These are phyloP conservation scores for Termitomyces sp. DNA, from an alignment of 1,284 basidiomycete genomes.

Conservation along the genomic window DNA sequence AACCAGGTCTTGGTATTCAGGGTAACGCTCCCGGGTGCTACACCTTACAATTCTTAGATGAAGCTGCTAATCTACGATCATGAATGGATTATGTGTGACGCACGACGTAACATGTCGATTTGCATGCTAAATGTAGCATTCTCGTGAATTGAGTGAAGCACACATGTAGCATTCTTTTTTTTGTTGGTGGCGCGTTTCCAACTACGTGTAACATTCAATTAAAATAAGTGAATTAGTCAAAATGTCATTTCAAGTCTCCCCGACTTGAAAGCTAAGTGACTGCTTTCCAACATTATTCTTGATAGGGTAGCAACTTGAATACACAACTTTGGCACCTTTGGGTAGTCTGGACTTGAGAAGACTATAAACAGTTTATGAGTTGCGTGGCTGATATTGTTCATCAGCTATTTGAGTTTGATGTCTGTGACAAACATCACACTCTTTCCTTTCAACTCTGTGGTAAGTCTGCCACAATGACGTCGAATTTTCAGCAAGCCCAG, in stretches of 20 bases:
- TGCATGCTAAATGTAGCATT: neutral
- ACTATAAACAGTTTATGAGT: too few relatives aligned
- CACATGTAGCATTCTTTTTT: too few relatives aligned
- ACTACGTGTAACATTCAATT: too few relatives aligned
- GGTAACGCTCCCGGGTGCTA: slow-evolving; percentile 26
- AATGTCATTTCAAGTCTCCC: too few relatives aligned
- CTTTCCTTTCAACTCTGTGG: neutral
- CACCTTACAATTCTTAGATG: slow-evolving; percentile 1
- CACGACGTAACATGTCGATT: neutral
- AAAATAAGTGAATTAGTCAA: too few relatives aligned
- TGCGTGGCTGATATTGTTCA: too few relatives aligned
- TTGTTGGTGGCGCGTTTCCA: too few relatives aligned
- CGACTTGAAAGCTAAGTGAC: too few relatives aligned
- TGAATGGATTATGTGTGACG: neutral
- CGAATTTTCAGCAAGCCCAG: slow-evolving; percentile 35
- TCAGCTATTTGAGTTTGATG: slow-evolving; percentile 5
- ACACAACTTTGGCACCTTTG: too few relatives aligned
- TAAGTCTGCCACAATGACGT: slow-evolving; percentile 17
- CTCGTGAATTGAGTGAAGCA: neutral
- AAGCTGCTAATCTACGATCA: neutral
- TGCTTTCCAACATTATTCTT: too few relatives aligned
- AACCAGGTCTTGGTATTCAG: slow-evolving; percentile 66
- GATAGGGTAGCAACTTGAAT: too few relatives aligned
- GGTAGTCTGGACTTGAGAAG: too few relatives aligned
- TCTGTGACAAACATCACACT: slow-evolving; percentile 1